These are phyloP conservation scores for Miamiensis avidus DNA, from an alignment of 169 alveolate species.

Conservation along the genomic window DNA sequence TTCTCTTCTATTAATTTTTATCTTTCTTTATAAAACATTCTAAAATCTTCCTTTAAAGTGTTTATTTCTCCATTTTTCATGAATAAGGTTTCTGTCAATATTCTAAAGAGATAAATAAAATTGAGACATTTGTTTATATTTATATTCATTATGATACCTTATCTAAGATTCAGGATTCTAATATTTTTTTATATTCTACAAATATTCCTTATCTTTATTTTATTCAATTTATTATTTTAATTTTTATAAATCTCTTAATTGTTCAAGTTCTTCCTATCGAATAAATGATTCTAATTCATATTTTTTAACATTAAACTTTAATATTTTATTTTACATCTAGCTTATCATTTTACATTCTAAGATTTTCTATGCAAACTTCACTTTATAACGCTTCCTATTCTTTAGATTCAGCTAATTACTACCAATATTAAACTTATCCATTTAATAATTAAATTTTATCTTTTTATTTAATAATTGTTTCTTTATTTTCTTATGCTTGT, in stretches of 20 bases:
- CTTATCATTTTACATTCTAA: not conserved
- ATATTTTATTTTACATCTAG: not conserved
- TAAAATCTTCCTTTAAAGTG: not conserved
- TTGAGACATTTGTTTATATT: too few species aligned
- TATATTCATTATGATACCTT: too few species aligned
- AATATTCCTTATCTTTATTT: not conserved
- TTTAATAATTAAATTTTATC: too few species aligned
- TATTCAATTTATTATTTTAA: too few species aligned
- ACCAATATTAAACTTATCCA: not conserved
- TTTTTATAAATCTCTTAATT: not conserved
- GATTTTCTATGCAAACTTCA: not conserved
- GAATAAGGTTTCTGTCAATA: not conserved
- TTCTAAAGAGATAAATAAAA: not conserved
- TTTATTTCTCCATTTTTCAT: not conserved
- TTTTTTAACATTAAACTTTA: too few species aligned
- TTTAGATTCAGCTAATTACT: not conserved
- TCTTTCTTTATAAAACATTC: too few species aligned
- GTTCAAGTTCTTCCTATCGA: not conserved
- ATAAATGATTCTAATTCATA: not conserved
- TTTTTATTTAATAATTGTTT: too few species aligned
- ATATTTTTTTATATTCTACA: too few species aligned
- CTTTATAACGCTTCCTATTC: not conserved
- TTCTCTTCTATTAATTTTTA: not conserved
- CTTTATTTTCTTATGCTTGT: not conserved
- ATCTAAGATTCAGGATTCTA: not conserved